Percentiles rank a stretch among this genome's conserved stretches.
These are phyloP conservation scores for Globisporangium iwayamae DNA, from an alignment of 352 stramenopile species.

Conservation along the genomic window DNA sequence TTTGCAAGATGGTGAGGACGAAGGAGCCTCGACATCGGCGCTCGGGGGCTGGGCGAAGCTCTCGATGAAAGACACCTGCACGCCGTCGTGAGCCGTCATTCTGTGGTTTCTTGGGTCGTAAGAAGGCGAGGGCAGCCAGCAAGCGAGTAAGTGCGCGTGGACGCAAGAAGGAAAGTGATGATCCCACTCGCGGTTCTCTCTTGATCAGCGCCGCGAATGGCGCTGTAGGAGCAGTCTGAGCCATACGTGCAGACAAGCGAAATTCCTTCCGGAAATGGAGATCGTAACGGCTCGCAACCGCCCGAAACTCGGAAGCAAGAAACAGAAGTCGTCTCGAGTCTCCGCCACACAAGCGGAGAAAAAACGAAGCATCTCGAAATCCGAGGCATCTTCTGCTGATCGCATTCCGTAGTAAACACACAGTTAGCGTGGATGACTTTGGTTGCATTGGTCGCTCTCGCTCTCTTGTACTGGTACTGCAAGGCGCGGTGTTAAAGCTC, in stretches of 20 bases:
- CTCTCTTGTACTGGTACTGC: too few species aligned
- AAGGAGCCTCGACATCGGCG: neutral
- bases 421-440: neutral
- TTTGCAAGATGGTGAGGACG: neutral
- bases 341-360: neutral
- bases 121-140: neutral
- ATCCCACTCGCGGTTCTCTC: neutral
- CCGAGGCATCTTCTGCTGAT: neutral
- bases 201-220: neutral
- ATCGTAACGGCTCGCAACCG: neutral
- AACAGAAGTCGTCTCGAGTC: neutral
- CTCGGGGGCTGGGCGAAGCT: constrained; percentile 26
- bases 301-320: neutral
- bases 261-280: constrained; percentile 5
- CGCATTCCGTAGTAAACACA: neutral
- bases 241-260: neutral
- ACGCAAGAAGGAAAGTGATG: neutral
- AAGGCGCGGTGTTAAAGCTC: too few species aligned
- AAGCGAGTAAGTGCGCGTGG: neutral
- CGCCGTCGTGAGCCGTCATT: constrained; percentile 9
- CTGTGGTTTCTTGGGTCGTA: neutral
- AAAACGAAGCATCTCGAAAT: neutral
- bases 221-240: neutral
- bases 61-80: constrained; percentile 27
- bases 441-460: too few species aligned